These are phyloP conservation scores for Fonsecaea multimorphosa DNA, from an alignment of 2,329 filamentous ascomycete species.

Conservation along the genomic window DNA sequence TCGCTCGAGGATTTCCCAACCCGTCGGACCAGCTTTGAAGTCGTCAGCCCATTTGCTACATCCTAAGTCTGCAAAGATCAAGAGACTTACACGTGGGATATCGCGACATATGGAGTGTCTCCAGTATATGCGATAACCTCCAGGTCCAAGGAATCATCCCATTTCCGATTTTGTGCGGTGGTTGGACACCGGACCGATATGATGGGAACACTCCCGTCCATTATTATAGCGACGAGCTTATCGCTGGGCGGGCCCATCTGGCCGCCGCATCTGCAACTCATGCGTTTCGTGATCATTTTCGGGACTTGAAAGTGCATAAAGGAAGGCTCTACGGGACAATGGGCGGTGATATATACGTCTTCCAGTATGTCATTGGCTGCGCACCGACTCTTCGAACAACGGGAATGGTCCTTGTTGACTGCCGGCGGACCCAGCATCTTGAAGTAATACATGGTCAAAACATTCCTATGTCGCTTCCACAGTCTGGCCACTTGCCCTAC, in stretches of 20 bases:
- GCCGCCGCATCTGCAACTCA: conserved; percentile 1
- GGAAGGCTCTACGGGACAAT: conserved; percentile 2
- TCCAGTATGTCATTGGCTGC: background rate
- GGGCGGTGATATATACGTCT: background rate
- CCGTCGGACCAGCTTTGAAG: background rate
- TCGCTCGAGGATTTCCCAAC: background rate
- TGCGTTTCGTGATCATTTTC: background rate
- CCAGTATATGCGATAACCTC: background rate
- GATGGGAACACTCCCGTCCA: background rate
- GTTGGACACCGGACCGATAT: conserved; percentile 1
- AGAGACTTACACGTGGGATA: conserved; percentile 12
- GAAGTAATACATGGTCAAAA: conserved; percentile 2
- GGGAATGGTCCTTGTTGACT: background rate
- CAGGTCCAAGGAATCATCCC: background rate
- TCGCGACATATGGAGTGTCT: background rate
- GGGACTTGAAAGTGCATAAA: conserved; percentile 1
- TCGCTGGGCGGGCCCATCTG: background rate
- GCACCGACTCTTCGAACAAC: background rate
- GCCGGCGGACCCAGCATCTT: background rate
- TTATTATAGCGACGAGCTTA: background rate
- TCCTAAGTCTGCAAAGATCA: background rate
- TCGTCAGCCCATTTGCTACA: background rate
- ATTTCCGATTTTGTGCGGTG: background rate
- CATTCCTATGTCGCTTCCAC: background rate
- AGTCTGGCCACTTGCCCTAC: background rate